Conservation (phyloP, 345 rosid genomes). For the Linum usitatissimum region DNA sequence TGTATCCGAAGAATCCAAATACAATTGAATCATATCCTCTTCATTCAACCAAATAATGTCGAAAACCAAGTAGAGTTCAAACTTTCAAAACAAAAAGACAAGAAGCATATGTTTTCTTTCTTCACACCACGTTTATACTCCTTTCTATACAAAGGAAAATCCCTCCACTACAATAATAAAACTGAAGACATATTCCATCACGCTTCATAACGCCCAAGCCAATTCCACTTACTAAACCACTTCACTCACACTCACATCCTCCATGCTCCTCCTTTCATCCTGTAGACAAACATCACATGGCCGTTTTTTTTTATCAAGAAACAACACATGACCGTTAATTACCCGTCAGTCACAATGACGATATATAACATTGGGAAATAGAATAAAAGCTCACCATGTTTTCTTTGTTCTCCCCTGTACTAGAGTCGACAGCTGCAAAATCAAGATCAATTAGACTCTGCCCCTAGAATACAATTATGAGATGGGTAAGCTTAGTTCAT, state of each 20-base stretch:
- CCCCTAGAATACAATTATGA: neutral
- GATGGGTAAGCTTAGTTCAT: neutral
- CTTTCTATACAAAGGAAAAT: constrained; percentile 30
- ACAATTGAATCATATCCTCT: too few relatives aligned
- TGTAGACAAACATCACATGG: neutral
- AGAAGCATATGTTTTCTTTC: constrained; percentile 3
- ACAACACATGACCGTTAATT: too few relatives aligned
- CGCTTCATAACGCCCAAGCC: neutral
- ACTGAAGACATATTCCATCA: constrained; percentile 14
- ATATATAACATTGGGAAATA: neutral
- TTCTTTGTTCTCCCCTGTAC: constrained; percentile 63
- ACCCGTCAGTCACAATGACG: too few relatives aligned
- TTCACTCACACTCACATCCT: constrained; percentile 20
- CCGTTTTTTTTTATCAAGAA: too few relatives aligned
- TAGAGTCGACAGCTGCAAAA: constrained; percentile 15
- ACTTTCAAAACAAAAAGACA: neutral
- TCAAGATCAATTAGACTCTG: neutral
- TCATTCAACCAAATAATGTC: neutral
- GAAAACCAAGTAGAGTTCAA: neutral
- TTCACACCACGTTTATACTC: constrained; percentile 14
- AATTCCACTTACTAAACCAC: neutral
- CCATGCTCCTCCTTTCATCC: constrained; percentile 22
- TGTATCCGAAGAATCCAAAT: neutral
- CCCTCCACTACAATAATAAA: constrained; percentile 14
- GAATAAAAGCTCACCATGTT: constrained; percentile 39